phyloP scores from a whole-genome alignment of 2,329 filamentous ascomycete genomes.

The Colletotrichum graminicola region DNA sequence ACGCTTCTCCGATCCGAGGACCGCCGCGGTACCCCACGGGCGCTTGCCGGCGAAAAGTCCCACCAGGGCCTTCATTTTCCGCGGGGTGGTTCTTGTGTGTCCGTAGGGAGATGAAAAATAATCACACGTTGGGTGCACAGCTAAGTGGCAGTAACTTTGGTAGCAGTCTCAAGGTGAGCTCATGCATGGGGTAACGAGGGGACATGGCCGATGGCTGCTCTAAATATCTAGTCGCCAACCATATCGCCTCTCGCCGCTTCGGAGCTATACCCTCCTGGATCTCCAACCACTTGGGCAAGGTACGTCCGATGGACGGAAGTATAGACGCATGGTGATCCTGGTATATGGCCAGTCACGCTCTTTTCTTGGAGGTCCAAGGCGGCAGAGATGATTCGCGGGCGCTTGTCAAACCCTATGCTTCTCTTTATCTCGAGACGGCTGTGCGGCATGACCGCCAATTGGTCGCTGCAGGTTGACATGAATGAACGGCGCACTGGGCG shows the following conservation, averaged over 20 bases:
- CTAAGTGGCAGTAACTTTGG: not conserved
- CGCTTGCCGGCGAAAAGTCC: constrained; percentile 24
- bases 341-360: constrained; percentile 12
- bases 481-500: not conserved
- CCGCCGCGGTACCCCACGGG: constrained; percentile 23
- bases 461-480: not conserved
- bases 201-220: constrained; percentile 1
- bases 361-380: constrained; percentile 4
- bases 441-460: constrained; percentile 4
- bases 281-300: not conserved
- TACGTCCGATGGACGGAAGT: constrained; percentile 37
- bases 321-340: constrained; percentile 30
- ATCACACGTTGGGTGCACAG: not conserved
- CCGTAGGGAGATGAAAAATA: not conserved
- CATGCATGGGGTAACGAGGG: not conserved
- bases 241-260: constrained; percentile 9
- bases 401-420: not conserved
- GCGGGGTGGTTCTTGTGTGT: not conserved
- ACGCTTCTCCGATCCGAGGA: constrained; percentile 21
- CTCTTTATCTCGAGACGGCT: not conserved
- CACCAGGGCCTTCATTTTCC: constrained; percentile 24
- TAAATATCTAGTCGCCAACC: constrained; percentile 1
- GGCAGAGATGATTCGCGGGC: constrained; percentile 4
- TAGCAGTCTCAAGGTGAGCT: not conserved
- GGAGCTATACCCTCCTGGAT: constrained; percentile 11